Conservation (phyloP, 106 monocot species). For the Dioscorea zingiberensis region DNA sequence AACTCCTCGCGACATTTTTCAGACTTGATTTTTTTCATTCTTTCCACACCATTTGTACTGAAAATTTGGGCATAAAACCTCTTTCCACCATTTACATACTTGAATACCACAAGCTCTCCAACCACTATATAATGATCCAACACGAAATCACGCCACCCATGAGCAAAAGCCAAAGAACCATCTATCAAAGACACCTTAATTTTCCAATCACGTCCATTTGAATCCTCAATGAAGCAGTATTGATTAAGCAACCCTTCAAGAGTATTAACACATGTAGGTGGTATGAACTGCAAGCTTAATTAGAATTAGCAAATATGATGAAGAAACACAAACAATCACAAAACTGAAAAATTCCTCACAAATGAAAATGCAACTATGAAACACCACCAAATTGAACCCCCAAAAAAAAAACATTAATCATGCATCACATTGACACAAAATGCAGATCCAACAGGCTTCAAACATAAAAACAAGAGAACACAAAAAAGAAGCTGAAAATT, state of each 20-base stretch:
- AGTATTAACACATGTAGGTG: conserved; percentile 16
- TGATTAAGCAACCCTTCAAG: conserved; percentile 7
- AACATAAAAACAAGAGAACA: neutral
- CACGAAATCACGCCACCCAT: conserved; percentile 29
- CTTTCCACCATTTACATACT: neutral
- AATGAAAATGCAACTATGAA: too few species aligned
- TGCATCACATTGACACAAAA: too few species aligned
- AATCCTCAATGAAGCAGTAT: conserved; percentile 13
- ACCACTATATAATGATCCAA: conserved; percentile 14
- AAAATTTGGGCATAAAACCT: conserved; percentile 26
- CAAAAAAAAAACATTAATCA: too few species aligned
- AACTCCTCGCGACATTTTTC: neutral
- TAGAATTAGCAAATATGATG: too few species aligned
- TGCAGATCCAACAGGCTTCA: too few species aligned
- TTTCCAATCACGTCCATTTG: conserved; percentile 13
- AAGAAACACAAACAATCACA: neutral
- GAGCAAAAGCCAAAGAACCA: conserved; percentile 11
- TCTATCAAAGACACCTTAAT: conserved; percentile 7
- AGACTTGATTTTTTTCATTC: conserved; percentile 1
- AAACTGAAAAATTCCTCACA: neutral
- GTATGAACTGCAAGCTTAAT: conserved; percentile 18
- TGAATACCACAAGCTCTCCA: conserved; percentile 36
- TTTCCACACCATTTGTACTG: conserved; percentile 15
- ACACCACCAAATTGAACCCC: too few species aligned
- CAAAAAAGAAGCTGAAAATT: neutral